Evolutionary conservation across 2,329 filamentous ascomycete genomes (phyloP).

Genomic region (Aspergillus caelatus): DNA sequence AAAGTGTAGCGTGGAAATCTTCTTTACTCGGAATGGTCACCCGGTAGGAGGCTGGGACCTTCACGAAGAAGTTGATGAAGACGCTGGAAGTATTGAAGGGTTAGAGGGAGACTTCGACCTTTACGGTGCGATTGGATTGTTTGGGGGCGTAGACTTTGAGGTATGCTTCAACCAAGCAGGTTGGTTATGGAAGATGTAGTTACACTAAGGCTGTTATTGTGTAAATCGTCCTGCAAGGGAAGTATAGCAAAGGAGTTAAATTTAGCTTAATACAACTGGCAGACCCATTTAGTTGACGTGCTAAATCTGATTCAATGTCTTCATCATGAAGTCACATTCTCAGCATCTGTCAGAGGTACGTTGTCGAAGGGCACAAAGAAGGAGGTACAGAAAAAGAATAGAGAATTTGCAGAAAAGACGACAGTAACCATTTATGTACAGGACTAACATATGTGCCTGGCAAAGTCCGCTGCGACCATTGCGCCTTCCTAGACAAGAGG

Average conservation of each 20-base stretch:
- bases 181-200: slow-evolving; percentile 47
- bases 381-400: background rate
- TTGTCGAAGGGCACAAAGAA: background rate
- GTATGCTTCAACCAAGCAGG: slow-evolving; percentile 52
- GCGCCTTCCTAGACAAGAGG: background rate
- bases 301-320: background rate
- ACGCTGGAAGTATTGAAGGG: slow-evolving; percentile 63
- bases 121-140: slow-evolving; percentile 62
- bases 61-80: slow-evolving; percentile 60
- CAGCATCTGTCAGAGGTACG: background rate
- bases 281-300: background rate
- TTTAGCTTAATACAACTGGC: background rate
- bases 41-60: slow-evolving; percentile 59
- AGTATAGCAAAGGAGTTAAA: background rate
- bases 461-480: background rate
- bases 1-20: slow-evolving; percentile 53
- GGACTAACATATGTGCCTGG: background rate
- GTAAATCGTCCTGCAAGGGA: background rate
- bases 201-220: background rate
- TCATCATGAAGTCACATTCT: background rate
- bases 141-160: slow-evolving; percentile 65
- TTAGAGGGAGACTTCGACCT: slow-evolving; percentile 69
- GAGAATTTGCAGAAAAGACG: too few species aligned
- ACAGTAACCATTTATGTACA: background rate
- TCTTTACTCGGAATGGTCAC: slow-evolving; percentile 62